These are phyloP conservation scores for Populus nigra DNA, from an alignment of 345 rosid species.

Conservation along the genomic window DNA sequence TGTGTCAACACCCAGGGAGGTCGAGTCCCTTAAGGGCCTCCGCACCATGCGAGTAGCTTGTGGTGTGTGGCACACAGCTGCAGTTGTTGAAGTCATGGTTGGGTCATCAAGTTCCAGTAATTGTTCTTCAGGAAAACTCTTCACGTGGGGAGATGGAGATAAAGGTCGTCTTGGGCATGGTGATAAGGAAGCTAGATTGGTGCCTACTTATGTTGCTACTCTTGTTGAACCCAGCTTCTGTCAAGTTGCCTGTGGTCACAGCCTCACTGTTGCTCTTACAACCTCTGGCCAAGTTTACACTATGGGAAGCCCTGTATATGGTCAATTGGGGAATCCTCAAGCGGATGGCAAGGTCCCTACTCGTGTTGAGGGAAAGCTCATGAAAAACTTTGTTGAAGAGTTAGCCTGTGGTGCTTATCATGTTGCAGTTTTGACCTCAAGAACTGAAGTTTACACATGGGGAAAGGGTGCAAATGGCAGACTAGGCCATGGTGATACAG, in stretches of 20 bases:
- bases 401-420: slow-evolving; percentile 60
- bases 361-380: slow-evolving; percentile 43
- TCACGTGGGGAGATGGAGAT: slow-evolving; percentile 71
- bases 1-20: slow-evolving; percentile 56
- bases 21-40: slow-evolving; percentile 54
- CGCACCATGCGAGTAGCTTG: slow-evolving; percentile 59
- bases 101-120: slow-evolving; percentile 25
- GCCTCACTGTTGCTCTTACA: slow-evolving; percentile 53
- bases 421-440: slow-evolving; percentile 55
- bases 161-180: slow-evolving; percentile 64
- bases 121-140: slow-evolving; percentile 46
- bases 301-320: slow-evolving; percentile 52
- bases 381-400: slow-evolving; percentile 47
- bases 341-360: slow-evolving; percentile 41
- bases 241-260: slow-evolving; percentile 62
- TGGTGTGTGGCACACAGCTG: slow-evolving; percentile 88
- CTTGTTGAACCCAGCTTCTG: slow-evolving; percentile 47
- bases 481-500: slow-evolving; percentile 57
- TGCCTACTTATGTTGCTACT: slow-evolving; percentile 48
- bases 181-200: slow-evolving; percentile 45
- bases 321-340: slow-evolving; percentile 43
- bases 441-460: slow-evolving; percentile 66
- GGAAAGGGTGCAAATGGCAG: slow-evolving; percentile 64
- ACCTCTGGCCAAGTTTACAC: slow-evolving; percentile 46
- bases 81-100: slow-evolving; percentile 43